Evolutionary conservation across 352 stramenopile genomes (phyloP).

Genomic region (Phytophthora syringae): DNA sequence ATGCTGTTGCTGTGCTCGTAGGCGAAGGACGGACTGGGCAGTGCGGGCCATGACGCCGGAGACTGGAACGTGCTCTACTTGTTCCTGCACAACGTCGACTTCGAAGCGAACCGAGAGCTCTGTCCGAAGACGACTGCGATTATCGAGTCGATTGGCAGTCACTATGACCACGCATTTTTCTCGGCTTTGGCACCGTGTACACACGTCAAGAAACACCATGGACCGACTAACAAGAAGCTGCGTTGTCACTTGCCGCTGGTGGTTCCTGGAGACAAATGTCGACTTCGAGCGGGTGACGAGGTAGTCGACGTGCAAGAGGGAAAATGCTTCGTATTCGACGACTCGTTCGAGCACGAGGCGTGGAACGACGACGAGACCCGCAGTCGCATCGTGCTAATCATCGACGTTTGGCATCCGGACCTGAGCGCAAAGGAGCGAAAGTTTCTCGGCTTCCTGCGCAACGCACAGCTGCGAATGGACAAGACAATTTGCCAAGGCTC

Average conservation of each 20-base stretch:
- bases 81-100: slow-evolving; percentile 89
- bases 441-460: slow-evolving; percentile 86
- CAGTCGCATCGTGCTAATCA: slow-evolving; percentile 91
- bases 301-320: slow-evolving; percentile 81
- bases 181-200: slow-evolving; percentile 83
- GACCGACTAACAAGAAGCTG: slow-evolving; percentile 94
- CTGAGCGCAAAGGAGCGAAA: slow-evolving; percentile 87
- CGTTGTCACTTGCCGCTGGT: slow-evolving; percentile 86
- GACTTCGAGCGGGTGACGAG: slow-evolving; percentile 78
- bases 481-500: slow-evolving; percentile 49
- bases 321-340: slow-evolving; percentile 97
- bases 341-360: slow-evolving; percentile 98
- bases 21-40: slow-evolving; percentile 76
- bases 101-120: slow-evolving; percentile 63
- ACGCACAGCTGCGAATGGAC: slow-evolving; percentile 66
- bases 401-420: slow-evolving; percentile 97
- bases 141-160: slow-evolving; percentile 62
- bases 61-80: slow-evolving; percentile 92
- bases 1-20: slow-evolving; percentile 24
- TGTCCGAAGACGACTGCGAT: slow-evolving; percentile 68
- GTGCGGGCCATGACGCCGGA: slow-evolving; percentile 75
- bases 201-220: slow-evolving; percentile 85
- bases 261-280: slow-evolving; percentile 65
- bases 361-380: slow-evolving; percentile 93
- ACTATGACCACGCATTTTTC: slow-evolving; percentile 90